These are phyloP conservation scores for Ganoderma lingzhi DNA, from an alignment of 1,284 basidiomycete genomes.

Conservation along the genomic window DNA sequence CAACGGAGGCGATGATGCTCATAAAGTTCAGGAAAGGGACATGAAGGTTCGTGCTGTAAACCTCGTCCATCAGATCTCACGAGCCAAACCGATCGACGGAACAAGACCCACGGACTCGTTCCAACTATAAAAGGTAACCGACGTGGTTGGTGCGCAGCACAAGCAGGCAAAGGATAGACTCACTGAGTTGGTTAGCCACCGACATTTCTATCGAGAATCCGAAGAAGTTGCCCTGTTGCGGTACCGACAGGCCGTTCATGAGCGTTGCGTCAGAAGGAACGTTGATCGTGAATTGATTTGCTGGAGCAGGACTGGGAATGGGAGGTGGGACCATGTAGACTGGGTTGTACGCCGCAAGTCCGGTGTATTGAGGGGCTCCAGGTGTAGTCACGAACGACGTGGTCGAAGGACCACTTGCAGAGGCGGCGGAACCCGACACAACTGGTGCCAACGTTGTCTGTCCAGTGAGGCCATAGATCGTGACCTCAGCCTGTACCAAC, in stretches of 20 bases:
- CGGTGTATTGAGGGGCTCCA: slow-evolving; percentile 18
- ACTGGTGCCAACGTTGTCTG: slow-evolving; percentile 14
- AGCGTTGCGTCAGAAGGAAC: slow-evolving; percentile 21
- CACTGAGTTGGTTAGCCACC: slow-evolving; percentile 68
- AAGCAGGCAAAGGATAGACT: slow-evolving; percentile 41
- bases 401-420: slow-evolving; percentile 8
- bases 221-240: slow-evolving; percentile 66
- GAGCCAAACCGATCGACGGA: slow-evolving; percentile 44
- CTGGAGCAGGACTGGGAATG: slow-evolving; percentile 29
- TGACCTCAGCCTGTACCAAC: slow-evolving; percentile 13
- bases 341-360: slow-evolving; percentile 28
- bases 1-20: slow-evolving; percentile 63
- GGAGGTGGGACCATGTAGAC: slow-evolving; percentile 30
- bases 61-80: neutral
- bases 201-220: slow-evolving; percentile 82
- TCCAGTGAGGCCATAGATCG: slow-evolving; percentile 19
- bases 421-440: neutral
- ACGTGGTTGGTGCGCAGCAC: slow-evolving; percentile 9
- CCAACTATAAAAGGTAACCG: slow-evolving; percentile 43
- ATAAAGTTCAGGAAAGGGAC: slow-evolving; percentile 79
- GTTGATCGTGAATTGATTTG: slow-evolving; percentile 29
- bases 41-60: slow-evolving; percentile 53
- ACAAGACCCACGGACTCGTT: slow-evolving; percentile 69
- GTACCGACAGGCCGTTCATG: slow-evolving; percentile 53
- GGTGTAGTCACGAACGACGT: slow-evolving; percentile 18